These are phyloP conservation scores for Oryza glumipatula DNA, from an alignment of 176 grass and related monocot species.

Conservation along the genomic window DNA sequence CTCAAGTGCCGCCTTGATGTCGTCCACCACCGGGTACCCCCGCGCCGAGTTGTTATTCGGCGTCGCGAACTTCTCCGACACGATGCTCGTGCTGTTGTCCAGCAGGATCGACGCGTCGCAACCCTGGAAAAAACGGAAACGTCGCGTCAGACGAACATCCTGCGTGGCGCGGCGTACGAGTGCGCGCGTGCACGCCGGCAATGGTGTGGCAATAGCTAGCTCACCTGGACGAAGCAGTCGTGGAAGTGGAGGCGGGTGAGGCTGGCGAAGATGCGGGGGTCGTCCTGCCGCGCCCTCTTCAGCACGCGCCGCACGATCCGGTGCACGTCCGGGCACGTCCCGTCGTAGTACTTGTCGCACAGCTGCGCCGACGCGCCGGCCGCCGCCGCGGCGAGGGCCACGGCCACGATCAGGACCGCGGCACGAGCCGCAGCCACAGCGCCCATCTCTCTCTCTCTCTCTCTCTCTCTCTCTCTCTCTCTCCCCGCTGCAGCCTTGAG, in stretches of 20 bases:
- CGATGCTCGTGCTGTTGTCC: conserved; percentile 65
- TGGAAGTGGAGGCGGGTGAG: conserved; percentile 90
- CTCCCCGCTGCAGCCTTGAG: background rate
- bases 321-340: conserved; percentile 60
- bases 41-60: conserved; percentile 79
- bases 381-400: background rate
- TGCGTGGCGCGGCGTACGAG: background rate
- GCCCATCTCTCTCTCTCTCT: background rate
- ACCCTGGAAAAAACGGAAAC: conserved; percentile 43
- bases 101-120: conserved; percentile 88
- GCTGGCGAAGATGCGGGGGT: conserved; percentile 78
- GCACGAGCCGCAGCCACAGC: background rate
- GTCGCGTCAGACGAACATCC: background rate
- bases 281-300: conserved; percentile 55
- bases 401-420: conserved; percentile 29
- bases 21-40: conserved; percentile 76
- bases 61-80: conserved; percentile 74
- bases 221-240: conserved; percentile 88
- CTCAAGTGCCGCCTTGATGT: conserved; percentile 70
- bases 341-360: conserved; percentile 52
- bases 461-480: background rate
- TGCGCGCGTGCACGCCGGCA: background rate
- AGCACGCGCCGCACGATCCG: conserved; percentile 52
- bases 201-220: background rate
- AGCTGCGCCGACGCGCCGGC: conserved; percentile 48